Conservation (phyloP, 495 filamentous ascomycete genomes). For the Podospora appendiculata region DNA sequence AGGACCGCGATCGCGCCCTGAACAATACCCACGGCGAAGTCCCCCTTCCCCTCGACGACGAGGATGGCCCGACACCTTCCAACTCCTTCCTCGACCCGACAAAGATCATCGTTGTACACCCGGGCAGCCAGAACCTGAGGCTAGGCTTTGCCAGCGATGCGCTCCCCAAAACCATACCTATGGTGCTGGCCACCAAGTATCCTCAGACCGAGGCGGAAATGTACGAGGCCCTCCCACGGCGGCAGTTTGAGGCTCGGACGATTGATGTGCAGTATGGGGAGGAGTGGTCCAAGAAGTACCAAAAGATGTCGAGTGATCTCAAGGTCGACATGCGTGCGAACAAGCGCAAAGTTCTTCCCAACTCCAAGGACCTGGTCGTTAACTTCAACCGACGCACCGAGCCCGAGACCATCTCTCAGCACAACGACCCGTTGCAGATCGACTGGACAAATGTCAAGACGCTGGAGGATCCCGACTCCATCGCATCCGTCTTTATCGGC, state of each 20-base stretch:
- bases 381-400: conserved; percentile 81
- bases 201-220: conserved; percentile 74
- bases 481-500: conserved; percentile 70
- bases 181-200: conserved; percentile 78
- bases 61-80: conserved; percentile 51
- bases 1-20: conserved; percentile 77
- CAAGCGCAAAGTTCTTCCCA: conserved; percentile 86
- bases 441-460: conserved; percentile 87
- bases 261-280: conserved; percentile 80
- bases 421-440: conserved; percentile 86
- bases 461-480: conserved; percentile 40
- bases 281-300: conserved; percentile 73
- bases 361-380: conserved; percentile 87
- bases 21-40: conserved; percentile 63
- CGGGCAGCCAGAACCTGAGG: conserved; percentile 94
- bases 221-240: conserved; percentile 76
- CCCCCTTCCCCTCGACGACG: conserved; percentile 48
- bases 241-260: conserved; percentile 63
- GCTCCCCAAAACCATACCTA: conserved; percentile 86
- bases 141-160: conserved; percentile 93
- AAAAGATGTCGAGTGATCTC: conserved; percentile 73
- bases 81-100: conserved; percentile 53
- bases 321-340: conserved; percentile 85
- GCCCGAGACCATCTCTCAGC: conserved; percentile 79
- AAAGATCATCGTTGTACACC: conserved; percentile 91